phyloP scores from a whole-genome alignment of 192 early-diverging fungal genomes.

The Coemansia sp. region DNA sequence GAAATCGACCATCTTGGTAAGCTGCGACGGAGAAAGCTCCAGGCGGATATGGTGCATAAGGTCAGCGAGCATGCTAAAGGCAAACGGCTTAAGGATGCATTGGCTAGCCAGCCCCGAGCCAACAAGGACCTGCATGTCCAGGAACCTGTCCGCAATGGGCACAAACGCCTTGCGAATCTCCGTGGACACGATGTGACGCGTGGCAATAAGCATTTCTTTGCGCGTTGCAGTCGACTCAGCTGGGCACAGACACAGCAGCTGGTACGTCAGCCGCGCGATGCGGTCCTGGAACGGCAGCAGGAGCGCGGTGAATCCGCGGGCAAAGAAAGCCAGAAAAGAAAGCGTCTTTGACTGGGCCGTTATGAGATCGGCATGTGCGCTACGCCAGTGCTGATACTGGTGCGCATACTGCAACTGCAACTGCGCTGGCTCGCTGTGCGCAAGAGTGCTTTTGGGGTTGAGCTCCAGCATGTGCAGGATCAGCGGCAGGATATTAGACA shows the following conservation, averaged over 20 bases:
- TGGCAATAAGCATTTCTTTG: constrained; percentile 95
- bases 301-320: constrained; percentile 70
- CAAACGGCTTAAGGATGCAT: constrained; percentile 87
- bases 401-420: background rate
- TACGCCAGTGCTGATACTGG: constrained; percentile 46
- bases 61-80: constrained; percentile 94
- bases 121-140: constrained; percentile 92
- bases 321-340: constrained; percentile 94
- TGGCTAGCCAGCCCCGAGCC: constrained; percentile 90
- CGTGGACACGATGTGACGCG: constrained; percentile 90
- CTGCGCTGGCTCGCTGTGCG: constrained; percentile 14
- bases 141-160: constrained; percentile 83
- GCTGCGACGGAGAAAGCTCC: constrained; percentile 76
- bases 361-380: constrained; percentile 73
- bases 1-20: constrained; percentile 81
- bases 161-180: constrained; percentile 88
- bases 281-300: constrained; percentile 71
- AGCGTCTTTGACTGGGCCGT: constrained; percentile 98
- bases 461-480: constrained; percentile 70
- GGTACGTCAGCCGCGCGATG: constrained; percentile 86
- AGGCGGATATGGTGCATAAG: constrained; percentile 91
- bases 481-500: constrained; percentile 81
- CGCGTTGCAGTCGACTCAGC: constrained; percentile 87
- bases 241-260: constrained; percentile 88
- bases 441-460: constrained; percentile 18